Evolutionary conservation across 1,284 basidiomycete species (phyloP), one percentile per base, ranked within the genome.

Genomic region (Pascua sp.): DNA sequence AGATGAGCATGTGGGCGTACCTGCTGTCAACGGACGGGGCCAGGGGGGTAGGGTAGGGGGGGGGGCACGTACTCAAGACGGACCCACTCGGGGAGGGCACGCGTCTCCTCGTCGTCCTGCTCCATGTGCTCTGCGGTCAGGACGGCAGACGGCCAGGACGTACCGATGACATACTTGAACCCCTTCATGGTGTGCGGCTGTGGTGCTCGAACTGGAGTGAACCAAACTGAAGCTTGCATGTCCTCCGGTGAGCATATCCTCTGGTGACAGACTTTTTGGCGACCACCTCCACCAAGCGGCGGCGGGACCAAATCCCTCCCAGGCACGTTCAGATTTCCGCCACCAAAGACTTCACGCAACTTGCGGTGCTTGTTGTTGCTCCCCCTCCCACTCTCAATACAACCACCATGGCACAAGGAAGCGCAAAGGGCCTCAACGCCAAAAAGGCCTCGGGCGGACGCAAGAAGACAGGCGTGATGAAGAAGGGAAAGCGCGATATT

Each of bases 91-190:
- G 93, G 93, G 17, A 83, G 72, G 8, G 78, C 69, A 63, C 82
- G 84, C 2, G 85, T 80, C 7, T 82, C 82, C 47, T 84, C 82
- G 62, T 95, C 92, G 72, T 95, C 92, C 57, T 92, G 88, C 72
- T 97, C 93, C 91, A 95, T 94, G 72, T 96, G 92, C 68, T 96
- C 92, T 93, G 66, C 11, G 24, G 56, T 53, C 16, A 57, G 43
- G 47, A 12, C 0, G 15, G 38, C 7, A 32, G 24, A 7, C 3
- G 24, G 24, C 24, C 24, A 32, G 24, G 24, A 49, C 72, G 45
- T 39, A 76, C 73, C 74, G 45, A 77, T 77, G 38, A 73, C 70
- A 64, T 76, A 77, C 52, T 70, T 68, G 62, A 66, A 71, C 42
- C 59, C 51, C 52, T 67, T 68, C 24, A 55, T 42, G 57, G 59